Base-by-base conservation (phyloP, 1,284 basidiomycete genomes). In the Ganoderma sp. region DNA sequence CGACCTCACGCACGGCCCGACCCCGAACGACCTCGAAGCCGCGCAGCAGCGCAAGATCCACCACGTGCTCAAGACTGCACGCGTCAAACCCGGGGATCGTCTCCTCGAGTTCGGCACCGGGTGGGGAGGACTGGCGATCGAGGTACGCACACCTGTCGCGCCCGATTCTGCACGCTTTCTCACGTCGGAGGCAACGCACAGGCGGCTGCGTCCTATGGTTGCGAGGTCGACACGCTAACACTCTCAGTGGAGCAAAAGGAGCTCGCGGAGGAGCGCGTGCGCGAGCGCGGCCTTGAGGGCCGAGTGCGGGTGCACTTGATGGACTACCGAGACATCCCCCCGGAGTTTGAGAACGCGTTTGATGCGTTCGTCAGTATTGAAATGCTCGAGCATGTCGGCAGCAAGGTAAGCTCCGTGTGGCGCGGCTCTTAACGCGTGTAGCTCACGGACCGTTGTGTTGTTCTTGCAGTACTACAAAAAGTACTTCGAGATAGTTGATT, bases 91-190 rank as follows among this genome's bases (percentile, higher is more conserved):
- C 43, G 94, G 93, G 0, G 85, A 95, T 78, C 87, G 93, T 43
- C 86, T 97, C 42, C 84, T 97, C 58, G 95, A 97, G 81, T 95
- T 97, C 74, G 95, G 95, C n/a, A 91, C 91, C 63, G 95, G 95
- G 9, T 97, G 95, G 95, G 95, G 95, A 15, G 92, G 90, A 57
- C 85, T 97, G 63, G 93, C 94, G 10, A 97, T 97, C 71, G 92
- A 94, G 85, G 93, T 92, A 43, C 79, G 85, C 63, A 73, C 37
- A 50, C 15, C 57, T 28, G 34, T 58, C 58, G 28, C 17, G 17
- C 15, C 34, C 19, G 14, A 37, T 43, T 42, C 10, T 22, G 14
- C 50, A 32, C 28, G 6, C 10, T 34, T 60, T 63, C 64, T 69
- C 64, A 64, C 61, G 48, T 22, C 22, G 37, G 45, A 22, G 19